A percentile compares a stretch with the other conserved stretches of the same genome.
phyloP scores from a whole-genome alignment of 352 stramenopile species.

The Halophytophthora polymorphica region DNA sequence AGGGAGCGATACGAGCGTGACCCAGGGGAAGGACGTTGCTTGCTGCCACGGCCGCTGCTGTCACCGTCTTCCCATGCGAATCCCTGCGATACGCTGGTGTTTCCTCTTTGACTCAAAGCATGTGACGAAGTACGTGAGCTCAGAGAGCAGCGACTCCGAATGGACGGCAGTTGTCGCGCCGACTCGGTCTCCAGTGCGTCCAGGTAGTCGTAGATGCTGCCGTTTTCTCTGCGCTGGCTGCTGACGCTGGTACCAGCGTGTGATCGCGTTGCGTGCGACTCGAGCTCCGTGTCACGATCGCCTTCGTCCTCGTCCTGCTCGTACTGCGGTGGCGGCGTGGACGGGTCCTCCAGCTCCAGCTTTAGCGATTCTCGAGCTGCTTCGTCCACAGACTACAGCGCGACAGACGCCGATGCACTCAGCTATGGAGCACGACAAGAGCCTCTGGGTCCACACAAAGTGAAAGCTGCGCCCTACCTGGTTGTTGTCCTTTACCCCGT shows the following conservation, averaged over 20 bases:
- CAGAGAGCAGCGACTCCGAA: constrained; percentile 18
- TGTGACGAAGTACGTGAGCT: constrained; percentile 6
- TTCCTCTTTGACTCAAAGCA: constrained; percentile 10
- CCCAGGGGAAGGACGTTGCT: constrained; percentile 17
- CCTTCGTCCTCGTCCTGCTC: constrained; percentile 24
- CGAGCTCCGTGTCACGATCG: constrained; percentile 20
- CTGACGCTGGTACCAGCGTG: constrained; percentile 10
- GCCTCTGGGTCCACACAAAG: no score
- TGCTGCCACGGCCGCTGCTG: constrained; percentile 2
- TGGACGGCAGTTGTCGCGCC: constrained; percentile 43
- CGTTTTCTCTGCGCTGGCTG: constrained; percentile 15
- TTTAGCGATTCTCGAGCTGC: constrained; percentile 20
- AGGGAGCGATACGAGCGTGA: constrained; percentile 29
- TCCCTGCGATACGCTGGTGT: constrained; percentile 12
- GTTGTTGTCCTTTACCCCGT: constrained; percentile 24
- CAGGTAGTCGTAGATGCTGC: constrained; percentile 80
- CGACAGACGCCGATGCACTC: background rate
- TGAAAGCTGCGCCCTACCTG: constrained; percentile 10
- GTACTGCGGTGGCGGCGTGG: constrained; percentile 32
- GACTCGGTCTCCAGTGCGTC: constrained; percentile 70
- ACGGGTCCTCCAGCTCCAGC: constrained; percentile 50
- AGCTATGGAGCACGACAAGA: no score
- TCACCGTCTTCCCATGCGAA: constrained; percentile 35
- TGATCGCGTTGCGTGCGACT: constrained; percentile 26
- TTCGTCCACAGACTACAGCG: constrained; percentile 14